Conservation (phyloP, 441 rosid genomes). For the Erysimum pusillum region DNA sequence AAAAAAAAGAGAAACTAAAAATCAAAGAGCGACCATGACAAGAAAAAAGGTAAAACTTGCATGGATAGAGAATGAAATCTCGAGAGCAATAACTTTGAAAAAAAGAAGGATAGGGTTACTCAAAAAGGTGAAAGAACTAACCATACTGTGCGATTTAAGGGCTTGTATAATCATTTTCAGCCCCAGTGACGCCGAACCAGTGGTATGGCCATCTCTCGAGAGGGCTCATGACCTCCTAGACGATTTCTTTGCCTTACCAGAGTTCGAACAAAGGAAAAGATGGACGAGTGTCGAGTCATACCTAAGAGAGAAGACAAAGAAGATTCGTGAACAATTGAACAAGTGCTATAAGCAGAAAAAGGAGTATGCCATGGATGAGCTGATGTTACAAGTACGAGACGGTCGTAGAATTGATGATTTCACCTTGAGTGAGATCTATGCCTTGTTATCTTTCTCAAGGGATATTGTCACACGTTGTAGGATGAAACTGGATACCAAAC, state of each 20-base stretch:
- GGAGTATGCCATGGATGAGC: conserved; percentile 48
- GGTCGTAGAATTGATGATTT: background rate
- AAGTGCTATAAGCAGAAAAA: conserved; percentile 51
- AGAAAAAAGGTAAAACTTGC: conserved; percentile 66
- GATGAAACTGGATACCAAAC: background rate
- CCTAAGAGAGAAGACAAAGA: conserved; percentile 51
- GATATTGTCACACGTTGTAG: conserved; percentile 7
- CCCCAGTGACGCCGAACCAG: conserved; percentile 52
- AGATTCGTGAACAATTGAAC: conserved; percentile 50
- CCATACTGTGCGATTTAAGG: conserved; percentile 57
- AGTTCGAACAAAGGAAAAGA: conserved; percentile 56
- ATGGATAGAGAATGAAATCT: conserved; percentile 50
- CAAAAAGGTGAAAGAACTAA: conserved; percentile 66
- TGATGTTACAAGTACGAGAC: conserved; percentile 45
- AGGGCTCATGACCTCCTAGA: conserved; percentile 51
- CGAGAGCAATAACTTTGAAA: conserved; percentile 55
- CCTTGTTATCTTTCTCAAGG: conserved; percentile 8
- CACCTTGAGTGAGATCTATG: conserved; percentile 2
- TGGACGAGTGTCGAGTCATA: conserved; percentile 60
- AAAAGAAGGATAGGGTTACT: conserved; percentile 60
- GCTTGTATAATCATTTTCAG: conserved; percentile 59
- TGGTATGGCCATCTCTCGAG: conserved; percentile 57
- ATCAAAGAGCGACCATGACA: conserved; percentile 46
- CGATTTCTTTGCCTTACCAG: conserved; percentile 52
- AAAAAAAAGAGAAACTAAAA: conserved; percentile 2